Conservation (phyloP, 305 asterid genomes). For the Rubia tinctorum region DNA sequence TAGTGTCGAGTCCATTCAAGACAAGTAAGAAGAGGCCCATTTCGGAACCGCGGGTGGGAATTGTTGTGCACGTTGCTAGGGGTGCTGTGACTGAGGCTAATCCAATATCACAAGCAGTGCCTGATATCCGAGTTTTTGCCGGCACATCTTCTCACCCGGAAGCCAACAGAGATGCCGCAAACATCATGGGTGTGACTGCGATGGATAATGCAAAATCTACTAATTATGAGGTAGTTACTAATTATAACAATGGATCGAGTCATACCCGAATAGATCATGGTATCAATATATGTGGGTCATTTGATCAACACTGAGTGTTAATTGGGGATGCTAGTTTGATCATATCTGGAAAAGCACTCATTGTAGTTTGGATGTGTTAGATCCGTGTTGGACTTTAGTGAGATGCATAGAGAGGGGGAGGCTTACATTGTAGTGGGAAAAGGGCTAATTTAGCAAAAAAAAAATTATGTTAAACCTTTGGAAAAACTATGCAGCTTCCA, state of each 20-base stretch:
- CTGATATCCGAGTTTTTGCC: conserved; percentile 30
- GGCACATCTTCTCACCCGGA: conserved; percentile 7
- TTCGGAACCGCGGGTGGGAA: conserved; percentile 32
- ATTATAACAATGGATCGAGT: conserved; percentile 64
- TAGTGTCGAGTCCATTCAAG: conserved; percentile 49
- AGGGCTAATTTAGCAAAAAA: conserved; percentile 7
- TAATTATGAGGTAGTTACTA: conserved; percentile 40
- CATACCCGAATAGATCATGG: conserved; percentile 57
- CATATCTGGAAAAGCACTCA: conserved; percentile 10
- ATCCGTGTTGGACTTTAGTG: neutral
- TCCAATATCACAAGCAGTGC: conserved; percentile 61
- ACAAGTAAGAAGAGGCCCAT: conserved; percentile 42
- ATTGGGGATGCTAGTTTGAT: neutral
- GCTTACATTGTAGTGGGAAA: conserved; percentile 11
- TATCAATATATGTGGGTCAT: conserved; percentile 56
- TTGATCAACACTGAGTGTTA: conserved; percentile 43
- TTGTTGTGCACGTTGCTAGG: conserved; percentile 31
- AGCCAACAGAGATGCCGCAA: conserved; percentile 38
- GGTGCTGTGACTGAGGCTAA: conserved; percentile 37
- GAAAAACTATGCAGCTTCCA: conserved; percentile 1
- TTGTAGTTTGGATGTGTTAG: conserved; percentile 5
- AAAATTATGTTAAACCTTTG: neutral
- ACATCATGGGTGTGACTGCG: conserved; percentile 19
- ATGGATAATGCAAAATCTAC: conserved; percentile 47
- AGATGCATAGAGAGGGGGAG: conserved; percentile 13